These are phyloP conservation scores for Lathyrus aphaca DNA, from an alignment of 306 rosid species.

Conservation along the genomic window DNA sequence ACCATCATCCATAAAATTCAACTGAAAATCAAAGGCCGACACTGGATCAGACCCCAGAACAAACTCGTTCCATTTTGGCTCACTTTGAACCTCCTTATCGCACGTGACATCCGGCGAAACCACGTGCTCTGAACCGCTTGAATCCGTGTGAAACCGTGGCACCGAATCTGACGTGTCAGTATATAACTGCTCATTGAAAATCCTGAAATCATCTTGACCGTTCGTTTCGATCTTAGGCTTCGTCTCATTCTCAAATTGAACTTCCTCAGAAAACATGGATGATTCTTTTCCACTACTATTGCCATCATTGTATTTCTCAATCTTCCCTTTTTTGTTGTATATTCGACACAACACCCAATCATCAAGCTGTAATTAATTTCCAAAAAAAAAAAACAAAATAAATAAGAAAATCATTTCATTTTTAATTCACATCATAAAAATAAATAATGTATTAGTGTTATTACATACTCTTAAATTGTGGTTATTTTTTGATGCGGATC, in stretches of 20 bases:
- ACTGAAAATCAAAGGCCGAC: slow-evolving; percentile 48
- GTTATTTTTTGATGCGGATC: slow-evolving; percentile 76
- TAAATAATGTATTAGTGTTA: too few species aligned
- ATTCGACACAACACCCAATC: slow-evolving; percentile 96
- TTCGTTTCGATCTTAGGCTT: slow-evolving; percentile 56
- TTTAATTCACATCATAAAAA: too few species aligned
- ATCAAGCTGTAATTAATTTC: slow-evolving; percentile 64
- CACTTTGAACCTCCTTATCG: slow-evolving; percentile 82
- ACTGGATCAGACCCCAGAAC: slow-evolving; percentile 39
- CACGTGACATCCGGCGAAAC: slow-evolving; percentile 73
- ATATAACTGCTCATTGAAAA: slow-evolving; percentile 40
- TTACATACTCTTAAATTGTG: slow-evolving; percentile 61
- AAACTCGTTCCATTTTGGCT: slow-evolving; percentile 61
- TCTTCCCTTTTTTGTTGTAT: slow-evolving; percentile 86
- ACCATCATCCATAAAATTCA: slow-evolving; percentile 48
- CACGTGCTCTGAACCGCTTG: slow-evolving; percentile 80
- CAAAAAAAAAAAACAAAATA: too few species aligned
- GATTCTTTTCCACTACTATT: neutral
- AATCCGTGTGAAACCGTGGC: slow-evolving; percentile 65
- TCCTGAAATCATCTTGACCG: slow-evolving; percentile 24
- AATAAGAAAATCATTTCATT: too few species aligned
- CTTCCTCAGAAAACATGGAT: slow-evolving; percentile 34
- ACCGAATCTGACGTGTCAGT: slow-evolving; percentile 68
- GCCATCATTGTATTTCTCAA: slow-evolving; percentile 53
- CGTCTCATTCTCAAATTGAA: slow-evolving; percentile 49